A percentile compares a stretch with the other conserved stretches of the same genome.
Evolutionary conservation across 164 flowering plant species (phyloP).

Genomic region (Kalanchoe fedtschenkoi): DNA sequence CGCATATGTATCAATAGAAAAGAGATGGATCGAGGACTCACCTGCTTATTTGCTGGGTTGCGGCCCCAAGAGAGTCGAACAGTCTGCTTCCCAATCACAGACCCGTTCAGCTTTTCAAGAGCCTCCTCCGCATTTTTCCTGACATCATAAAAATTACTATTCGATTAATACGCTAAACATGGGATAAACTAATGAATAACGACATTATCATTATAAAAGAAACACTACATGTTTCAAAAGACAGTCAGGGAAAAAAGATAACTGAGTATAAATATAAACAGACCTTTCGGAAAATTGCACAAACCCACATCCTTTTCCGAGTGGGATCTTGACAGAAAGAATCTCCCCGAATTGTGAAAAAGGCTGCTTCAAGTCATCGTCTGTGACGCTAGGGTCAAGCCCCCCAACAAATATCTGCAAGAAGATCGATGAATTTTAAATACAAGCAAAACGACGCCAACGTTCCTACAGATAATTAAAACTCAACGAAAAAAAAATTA

Average conservation of each 20-base stretch:
- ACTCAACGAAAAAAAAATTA: background rate
- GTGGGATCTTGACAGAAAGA: conserved; percentile 80
- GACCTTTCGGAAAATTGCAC: conserved; percentile 92
- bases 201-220: too few species aligned
- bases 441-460: too few species aligned
- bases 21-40: conserved; percentile 7
- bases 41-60: conserved; percentile 91
- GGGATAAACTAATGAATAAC: too few species aligned
- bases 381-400: conserved; percentile 72
- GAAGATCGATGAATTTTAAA: too few species aligned
- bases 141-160: conserved; percentile 9
- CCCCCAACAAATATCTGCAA: conserved; percentile 96
- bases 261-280: background rate
- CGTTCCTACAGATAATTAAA: too few species aligned
- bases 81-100: conserved; percentile 76
- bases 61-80: conserved; percentile 98
- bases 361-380: conserved; percentile 75
- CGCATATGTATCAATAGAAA: background rate
- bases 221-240: too few species aligned
- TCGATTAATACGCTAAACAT: too few species aligned
- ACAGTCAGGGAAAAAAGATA: too few species aligned
- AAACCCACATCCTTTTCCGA: conserved; percentile 92
- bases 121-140: conserved; percentile 86
- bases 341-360: conserved; percentile 80
- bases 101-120: conserved; percentile 61